Evolutionary conservation across 106 monocot species (phyloP).

Genomic region (Acorus calamus): DNA sequence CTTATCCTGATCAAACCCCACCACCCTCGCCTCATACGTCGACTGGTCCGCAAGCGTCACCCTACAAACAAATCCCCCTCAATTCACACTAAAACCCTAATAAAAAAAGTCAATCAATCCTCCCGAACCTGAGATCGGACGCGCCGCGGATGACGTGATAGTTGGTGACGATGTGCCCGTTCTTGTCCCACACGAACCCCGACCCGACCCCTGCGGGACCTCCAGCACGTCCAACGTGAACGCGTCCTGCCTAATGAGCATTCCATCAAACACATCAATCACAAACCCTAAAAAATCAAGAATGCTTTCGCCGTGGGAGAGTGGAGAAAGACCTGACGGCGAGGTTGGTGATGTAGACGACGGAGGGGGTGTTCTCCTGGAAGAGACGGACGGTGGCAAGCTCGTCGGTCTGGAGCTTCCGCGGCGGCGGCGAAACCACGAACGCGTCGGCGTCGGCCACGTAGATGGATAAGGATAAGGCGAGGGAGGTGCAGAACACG

Average conservation of each 20-base stretch:
- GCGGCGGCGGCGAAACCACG: conserved; percentile 30
- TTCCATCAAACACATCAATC: background rate
- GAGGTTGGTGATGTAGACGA: conserved; percentile 96
- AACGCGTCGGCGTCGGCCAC: conserved; percentile 54
- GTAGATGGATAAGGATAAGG: conserved; percentile 47
- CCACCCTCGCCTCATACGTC: conserved; percentile 73
- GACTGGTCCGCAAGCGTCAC: conserved; percentile 97
- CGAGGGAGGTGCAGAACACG: conserved; percentile 44
- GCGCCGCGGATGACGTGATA: conserved; percentile 93
- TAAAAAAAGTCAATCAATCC: background rate
- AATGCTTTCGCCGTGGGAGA: background rate
- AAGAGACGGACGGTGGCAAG: conserved; percentile 85
- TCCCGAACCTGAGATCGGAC: conserved; percentile 80
- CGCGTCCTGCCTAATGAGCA: conserved; percentile 61
- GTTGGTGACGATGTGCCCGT: conserved; percentile 82
- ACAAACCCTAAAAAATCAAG: background rate
- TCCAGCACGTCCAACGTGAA: conserved; percentile 95
- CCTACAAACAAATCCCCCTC: conserved; percentile 41
- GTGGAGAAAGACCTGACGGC: conserved; percentile 40
- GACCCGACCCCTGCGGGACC: conserved; percentile 91
- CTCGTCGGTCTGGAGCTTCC: conserved; percentile 91
- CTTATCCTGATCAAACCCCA: conserved; percentile 98
- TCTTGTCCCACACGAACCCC: conserved; percentile 91
- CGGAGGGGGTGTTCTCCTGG: conserved; percentile 92
- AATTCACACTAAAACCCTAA: too few species aligned